phyloP scores from a whole-genome alignment of 441 rosid species.

The Caryocar brasiliense region DNA sequence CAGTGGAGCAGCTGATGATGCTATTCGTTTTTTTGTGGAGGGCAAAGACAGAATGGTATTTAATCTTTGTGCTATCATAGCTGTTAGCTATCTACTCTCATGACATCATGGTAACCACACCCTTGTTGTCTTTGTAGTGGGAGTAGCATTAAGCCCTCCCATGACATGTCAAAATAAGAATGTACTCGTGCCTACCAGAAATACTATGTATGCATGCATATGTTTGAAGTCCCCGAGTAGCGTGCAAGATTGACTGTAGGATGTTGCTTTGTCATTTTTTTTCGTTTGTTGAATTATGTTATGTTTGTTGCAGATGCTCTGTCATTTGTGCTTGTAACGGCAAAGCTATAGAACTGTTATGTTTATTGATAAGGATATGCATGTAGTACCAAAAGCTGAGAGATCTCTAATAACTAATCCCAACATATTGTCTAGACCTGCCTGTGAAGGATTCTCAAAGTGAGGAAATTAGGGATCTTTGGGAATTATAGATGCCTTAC shows the following conservation, averaged over 20 bases:
- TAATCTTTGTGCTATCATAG: conserved; percentile 1
- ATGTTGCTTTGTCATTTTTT: too few relatives aligned
- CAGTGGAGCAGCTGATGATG: conserved; percentile 95
- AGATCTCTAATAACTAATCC: too few relatives aligned
- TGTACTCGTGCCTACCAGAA: too few relatives aligned
- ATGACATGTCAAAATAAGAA: neutral
- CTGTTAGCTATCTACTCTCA: neutral
- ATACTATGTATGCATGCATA: too few relatives aligned
- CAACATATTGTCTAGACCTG: too few relatives aligned
- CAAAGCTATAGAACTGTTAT: neutral
- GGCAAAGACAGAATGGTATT: conserved; percentile 37
- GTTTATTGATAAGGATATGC: neutral
- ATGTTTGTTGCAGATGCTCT: too few relatives aligned
- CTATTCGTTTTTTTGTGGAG: conserved; percentile 54
- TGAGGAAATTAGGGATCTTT: neutral
- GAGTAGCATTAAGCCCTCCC: neutral
- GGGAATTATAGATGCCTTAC: neutral
- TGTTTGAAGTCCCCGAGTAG: too few relatives aligned
- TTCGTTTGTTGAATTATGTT: too few relatives aligned
- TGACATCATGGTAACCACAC: neutral
- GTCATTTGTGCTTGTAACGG: too few relatives aligned
- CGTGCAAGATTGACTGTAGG: too few relatives aligned
- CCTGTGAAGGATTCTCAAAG: neutral
- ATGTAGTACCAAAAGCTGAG: too few relatives aligned
- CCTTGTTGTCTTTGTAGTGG: neutral